Conservation (phyloP, 352 stramenopile species). For the Globisporangium camurandrum region DNA sequence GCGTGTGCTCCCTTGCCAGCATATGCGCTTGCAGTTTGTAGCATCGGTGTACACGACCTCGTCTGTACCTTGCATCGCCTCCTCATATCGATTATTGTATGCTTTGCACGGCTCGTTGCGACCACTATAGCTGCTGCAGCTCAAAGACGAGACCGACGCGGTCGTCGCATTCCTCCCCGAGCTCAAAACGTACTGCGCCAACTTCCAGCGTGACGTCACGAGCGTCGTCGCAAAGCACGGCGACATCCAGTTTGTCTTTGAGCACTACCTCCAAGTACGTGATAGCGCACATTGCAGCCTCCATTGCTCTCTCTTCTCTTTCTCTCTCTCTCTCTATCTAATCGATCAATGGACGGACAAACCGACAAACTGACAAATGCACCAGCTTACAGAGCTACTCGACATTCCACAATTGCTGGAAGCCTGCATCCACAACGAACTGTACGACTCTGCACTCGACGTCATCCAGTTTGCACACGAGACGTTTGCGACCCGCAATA, state of each 20-base stretch:
- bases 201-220: constrained; percentile 45
- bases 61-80: constrained; percentile 1
- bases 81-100: constrained; percentile 1
- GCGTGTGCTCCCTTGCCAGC: constrained; percentile 1
- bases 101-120: background rate
- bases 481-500: constrained; percentile 34
- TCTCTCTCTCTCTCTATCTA: background rate
- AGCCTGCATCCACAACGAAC: constrained; percentile 93
- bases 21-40: background rate
- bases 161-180: constrained; percentile 44
- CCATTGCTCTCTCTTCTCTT: background rate
- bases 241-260: constrained; percentile 87
- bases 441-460: constrained; percentile 95
- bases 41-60: background rate
- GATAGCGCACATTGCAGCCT: background rate
- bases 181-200: constrained; percentile 42
- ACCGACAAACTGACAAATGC: background rate
- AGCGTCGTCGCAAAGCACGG: constrained; percentile 59
- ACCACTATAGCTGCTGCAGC: constrained; percentile 35
- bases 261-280: constrained; percentile 78
- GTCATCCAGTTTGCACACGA: constrained; percentile 90
- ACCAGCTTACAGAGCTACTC: constrained; percentile 93
- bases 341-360: too few species aligned
- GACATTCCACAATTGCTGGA: constrained; percentile 97
- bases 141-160: constrained; percentile 59